phyloP scores from a whole-genome alignment of 345 rosid genomes.

The Eucalyptus decipiens region DNA sequence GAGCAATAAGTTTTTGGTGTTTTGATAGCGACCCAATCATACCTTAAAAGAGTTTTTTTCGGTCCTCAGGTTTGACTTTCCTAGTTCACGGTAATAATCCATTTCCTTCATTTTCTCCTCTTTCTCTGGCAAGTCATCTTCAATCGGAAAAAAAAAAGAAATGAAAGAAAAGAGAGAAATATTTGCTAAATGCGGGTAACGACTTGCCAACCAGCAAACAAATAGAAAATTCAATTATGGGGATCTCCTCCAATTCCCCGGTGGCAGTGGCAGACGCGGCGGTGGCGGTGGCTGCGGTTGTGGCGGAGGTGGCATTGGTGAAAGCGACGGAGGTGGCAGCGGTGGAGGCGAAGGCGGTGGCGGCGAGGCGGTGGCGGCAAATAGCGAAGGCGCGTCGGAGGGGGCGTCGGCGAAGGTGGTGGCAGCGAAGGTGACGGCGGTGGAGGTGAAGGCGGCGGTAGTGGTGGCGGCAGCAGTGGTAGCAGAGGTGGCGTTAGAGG shows the following conservation, averaged over 20 bases:
- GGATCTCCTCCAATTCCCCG: no score
- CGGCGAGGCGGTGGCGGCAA: accelerated
- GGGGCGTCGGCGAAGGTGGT: no score
- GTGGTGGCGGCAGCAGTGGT: accelerated
- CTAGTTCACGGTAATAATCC: neutral
- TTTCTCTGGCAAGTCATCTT: neutral
- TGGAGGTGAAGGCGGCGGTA: no score
- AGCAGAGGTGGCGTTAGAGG: no score
- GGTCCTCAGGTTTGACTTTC: neutral
- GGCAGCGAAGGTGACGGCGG: accelerated
- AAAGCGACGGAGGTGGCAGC: no score
- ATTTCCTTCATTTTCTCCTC: neutral
- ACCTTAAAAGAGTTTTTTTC: neutral
- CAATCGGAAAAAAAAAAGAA: neutral
- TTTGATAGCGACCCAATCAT: neutral
- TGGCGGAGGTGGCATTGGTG: accelerated
- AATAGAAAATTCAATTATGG: no score
- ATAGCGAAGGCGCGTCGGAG: accelerated
- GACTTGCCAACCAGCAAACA: neutral
- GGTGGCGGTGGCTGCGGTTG: accelerated
- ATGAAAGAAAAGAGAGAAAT: neutral
- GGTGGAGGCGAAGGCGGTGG: no score
- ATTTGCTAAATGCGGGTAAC: slow-evolving; percentile 2
- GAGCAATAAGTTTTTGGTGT: neutral
- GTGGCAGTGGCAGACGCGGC: no score